Conservation (phyloP, 2,329 filamentous ascomycete species). For the Trichoderma harzianum region DNA sequence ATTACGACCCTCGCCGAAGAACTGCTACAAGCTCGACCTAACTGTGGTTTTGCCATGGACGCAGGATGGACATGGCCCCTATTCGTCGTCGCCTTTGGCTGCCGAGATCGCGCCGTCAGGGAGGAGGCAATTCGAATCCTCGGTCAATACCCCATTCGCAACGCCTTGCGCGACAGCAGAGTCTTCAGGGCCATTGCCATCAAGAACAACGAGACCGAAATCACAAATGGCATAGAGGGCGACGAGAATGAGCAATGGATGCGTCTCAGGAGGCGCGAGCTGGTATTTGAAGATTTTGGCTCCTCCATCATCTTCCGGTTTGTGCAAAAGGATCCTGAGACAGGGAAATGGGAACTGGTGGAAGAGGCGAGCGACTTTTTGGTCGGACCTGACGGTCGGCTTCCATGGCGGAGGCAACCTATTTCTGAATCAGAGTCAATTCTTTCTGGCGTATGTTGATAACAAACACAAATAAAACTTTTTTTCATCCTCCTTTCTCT, state of each 20-base stretch:
- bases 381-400: constrained; percentile 29
- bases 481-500: neutral
- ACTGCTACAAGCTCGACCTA: constrained; percentile 35
- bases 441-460: constrained; percentile 28
- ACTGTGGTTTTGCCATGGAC: constrained; percentile 44
- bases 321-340: constrained; percentile 30
- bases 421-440: constrained; percentile 35
- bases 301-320: constrained; percentile 38
- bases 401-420: constrained; percentile 36
- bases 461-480: neutral
- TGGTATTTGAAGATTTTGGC: constrained; percentile 39
- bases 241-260: constrained; percentile 38
- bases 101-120: constrained; percentile 37
- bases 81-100: constrained; percentile 40
- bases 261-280: constrained; percentile 36
- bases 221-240: constrained; percentile 31
- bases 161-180: constrained; percentile 43
- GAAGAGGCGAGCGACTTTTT: constrained; percentile 37
- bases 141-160: constrained; percentile 39
- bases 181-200: constrained; percentile 39
- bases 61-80: constrained; percentile 45
- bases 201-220: constrained; percentile 37
- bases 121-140: constrained; percentile 41
- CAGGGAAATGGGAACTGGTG: constrained; percentile 36
- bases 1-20: constrained; percentile 38